Evolutionary conservation across 1,284 basidiomycete genomes (phyloP).

Genomic region (Ganoderma meredithae): DNA sequence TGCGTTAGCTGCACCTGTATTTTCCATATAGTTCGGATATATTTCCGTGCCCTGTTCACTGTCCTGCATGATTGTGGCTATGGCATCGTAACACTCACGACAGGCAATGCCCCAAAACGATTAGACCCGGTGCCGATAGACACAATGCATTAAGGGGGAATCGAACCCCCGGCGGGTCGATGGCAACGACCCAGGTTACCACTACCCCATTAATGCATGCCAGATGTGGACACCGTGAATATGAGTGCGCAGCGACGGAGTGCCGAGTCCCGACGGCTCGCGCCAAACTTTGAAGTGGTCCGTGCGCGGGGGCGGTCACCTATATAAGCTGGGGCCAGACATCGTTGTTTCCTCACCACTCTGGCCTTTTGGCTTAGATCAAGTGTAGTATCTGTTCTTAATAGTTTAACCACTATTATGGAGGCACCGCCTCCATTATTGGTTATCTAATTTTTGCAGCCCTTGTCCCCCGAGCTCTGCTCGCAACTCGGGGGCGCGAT

Average conservation of each 20-base stretch:
- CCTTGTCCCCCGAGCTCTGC: conserved; percentile 35
- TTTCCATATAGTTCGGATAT: not conserved
- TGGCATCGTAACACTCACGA: no score
- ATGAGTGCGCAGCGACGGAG: no score
- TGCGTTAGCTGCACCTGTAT: not conserved
- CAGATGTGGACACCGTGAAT: not conserved
- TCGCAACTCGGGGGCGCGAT: conserved; percentile 36
- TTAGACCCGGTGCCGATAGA: no score
- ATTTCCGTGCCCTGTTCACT: not conserved
- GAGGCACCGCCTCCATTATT: conserved; percentile 43
- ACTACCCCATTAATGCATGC: conserved; percentile 41
- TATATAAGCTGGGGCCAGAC: conserved; percentile 7
- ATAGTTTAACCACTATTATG: conserved; percentile 82
- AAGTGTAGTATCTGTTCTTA: conserved; percentile 97
- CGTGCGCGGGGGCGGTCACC: no score
- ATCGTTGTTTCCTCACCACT: conserved; percentile 61
- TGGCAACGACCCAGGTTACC: conserved; percentile 43
- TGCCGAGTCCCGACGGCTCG: not conserved
- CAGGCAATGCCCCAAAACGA: no score
- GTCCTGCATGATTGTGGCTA: not conserved
- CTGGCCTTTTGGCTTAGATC: conserved; percentile 97
- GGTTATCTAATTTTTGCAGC: conserved; percentile 40
- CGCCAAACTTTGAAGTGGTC: conserved; percentile 23
- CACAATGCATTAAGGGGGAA: conserved; percentile 60
- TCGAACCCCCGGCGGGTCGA: conserved; percentile 77